Evolutionary conservation across 2,329 filamentous ascomycete species (phyloP).

Genomic region (Arachnomyces sp.): DNA sequence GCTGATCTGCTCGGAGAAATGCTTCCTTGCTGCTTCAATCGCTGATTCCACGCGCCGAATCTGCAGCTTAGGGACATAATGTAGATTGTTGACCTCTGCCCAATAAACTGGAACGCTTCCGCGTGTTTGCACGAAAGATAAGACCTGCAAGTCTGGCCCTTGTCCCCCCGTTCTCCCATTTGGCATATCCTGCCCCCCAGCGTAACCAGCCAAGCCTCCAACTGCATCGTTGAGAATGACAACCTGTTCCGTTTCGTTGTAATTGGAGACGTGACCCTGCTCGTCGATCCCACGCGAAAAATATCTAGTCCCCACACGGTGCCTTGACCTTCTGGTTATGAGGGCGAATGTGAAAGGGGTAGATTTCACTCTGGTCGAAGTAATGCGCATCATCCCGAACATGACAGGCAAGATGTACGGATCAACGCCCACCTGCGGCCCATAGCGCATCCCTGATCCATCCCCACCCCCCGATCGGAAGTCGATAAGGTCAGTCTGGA

Average conservation of each 20-base stretch:
- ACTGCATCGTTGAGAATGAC: slow-evolving; percentile 78
- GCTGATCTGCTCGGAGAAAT: slow-evolving; percentile 88
- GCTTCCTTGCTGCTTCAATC: slow-evolving; percentile 66
- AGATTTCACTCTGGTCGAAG: slow-evolving; percentile 73
- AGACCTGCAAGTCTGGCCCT: slow-evolving; percentile 71
- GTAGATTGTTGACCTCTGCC: slow-evolving; percentile 89
- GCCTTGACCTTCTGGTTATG: slow-evolving; percentile 79
- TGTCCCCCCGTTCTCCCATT: slow-evolving; percentile 58
- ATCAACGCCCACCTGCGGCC: slow-evolving; percentile 66
- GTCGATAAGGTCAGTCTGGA: slow-evolving; percentile 84
- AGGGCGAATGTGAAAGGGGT: slow-evolving; percentile 76
- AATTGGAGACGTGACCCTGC: slow-evolving; percentile 91
- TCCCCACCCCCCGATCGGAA: slow-evolving; percentile 57
- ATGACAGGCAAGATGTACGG: slow-evolving; percentile 93
- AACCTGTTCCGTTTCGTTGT: slow-evolving; percentile 95
- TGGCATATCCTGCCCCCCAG: slow-evolving; percentile 65
- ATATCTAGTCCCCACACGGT: slow-evolving; percentile 85
- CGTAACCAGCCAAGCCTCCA: slow-evolving; percentile 69
- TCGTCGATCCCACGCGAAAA: slow-evolving; percentile 93
- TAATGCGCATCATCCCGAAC: slow-evolving; percentile 91
- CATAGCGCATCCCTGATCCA: slow-evolving; percentile 37
- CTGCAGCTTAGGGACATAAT: slow-evolving; percentile 84
- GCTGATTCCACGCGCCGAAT: slow-evolving; percentile 77
- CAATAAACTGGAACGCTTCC: slow-evolving; percentile 94
- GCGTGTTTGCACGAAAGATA: slow-evolving; percentile 93